Base-by-base conservation (phyloP, 2,329 filamentous ascomycete species). In the Aspergillus melleus region DNA sequence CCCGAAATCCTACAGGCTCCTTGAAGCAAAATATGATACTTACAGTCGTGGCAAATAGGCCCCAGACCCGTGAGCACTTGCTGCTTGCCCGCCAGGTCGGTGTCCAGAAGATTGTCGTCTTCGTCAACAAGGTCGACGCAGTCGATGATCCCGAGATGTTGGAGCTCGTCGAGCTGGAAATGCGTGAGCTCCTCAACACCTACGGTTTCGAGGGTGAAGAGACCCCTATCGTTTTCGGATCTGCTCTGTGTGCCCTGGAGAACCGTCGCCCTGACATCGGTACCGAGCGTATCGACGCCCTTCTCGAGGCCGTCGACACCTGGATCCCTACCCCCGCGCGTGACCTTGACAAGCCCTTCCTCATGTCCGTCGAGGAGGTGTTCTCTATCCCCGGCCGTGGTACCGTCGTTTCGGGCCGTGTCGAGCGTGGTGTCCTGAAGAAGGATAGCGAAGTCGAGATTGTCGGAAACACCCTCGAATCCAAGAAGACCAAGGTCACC, bases 111-210 rank as follows among this genome's bases (percentile, higher is more conserved):
- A 94, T 98, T 68, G 95, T 99, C 66, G 96, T 99, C 70, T 99
- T 99, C 78, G 95, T 99, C 80, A 99, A 99, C 90, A 99, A 99
- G 87, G 86, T 98, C 76, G 95, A 99, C 79, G 91, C 92, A 67
- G 88, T 99, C 64, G 94, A 98, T 70, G 95, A 99, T 83, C 90
- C 91, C 64, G 95, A 99, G 82, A 99, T 99, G 95, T 87, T 99
- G 88, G 95, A 99, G 83, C 91, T 99, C 61, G 95, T 99, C 77
- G 95, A 99, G 87, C 96, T 99, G 90, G 95, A 99, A 84, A 99
- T 99, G 95, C 92, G 95, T 74, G 95, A 99, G 83, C 88, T 99
- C 58, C 89, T 99, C 62, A 87, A 75, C 73, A 89, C 88, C 70
- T 99, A 99, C 80, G 93, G 92, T 64, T 99, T 99, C 78, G 95